Base-by-base conservation (phyloP, 805 yeast genomes). In the Kluyveromyces lactis region DNA sequence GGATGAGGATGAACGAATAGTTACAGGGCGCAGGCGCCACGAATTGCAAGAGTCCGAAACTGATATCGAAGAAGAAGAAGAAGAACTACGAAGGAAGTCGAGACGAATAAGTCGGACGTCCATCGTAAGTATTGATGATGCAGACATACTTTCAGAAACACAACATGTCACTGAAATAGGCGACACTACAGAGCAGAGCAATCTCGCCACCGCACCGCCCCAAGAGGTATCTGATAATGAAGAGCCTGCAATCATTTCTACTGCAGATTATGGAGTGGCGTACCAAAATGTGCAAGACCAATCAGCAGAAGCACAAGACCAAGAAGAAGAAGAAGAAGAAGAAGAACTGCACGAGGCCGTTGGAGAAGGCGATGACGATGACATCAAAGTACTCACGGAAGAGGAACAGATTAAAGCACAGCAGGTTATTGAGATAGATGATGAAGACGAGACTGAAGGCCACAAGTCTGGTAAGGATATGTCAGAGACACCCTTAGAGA, bases 351-450 rank as follows among this genome's bases (percentile, higher is more conserved):
- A 35, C 9, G 33, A 40, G 10, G 37, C 28, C 12, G 24, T 21
- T 21, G 24, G 9, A 9, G 24, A 21, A 21, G 6, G 24, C 24
- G 42, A 40, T 9, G 41, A 19, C 4, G 33, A 31, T 5, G 38
- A 26, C 15, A 16, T 29, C 4, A 30, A 31, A n/a, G 33, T 31
- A n/a, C 21, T 18, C 3, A 39, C 37, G 13, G 37, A 34, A 17
- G 16, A 33, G n/a, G 40, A 35, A 12, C 32, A 51, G 8, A 53
- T 57, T 3, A 63, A 55, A 24, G 63, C 61, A 18, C 56, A 66
- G 30, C 64, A 66, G 27, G 66, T 64, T 17, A 62, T 64, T 2
- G 68, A 66, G 39, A 60, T 64, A 37, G 53, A 68, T 1, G 71
- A 68, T 4, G 69, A 67, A 9, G 55, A 11, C 33, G 46, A 19